Evolutionary conservation across 805 yeast species (phyloP), one percentile per base, ranked within the genome.

Genomic region (Debaryomyces tyrocola): DNA sequence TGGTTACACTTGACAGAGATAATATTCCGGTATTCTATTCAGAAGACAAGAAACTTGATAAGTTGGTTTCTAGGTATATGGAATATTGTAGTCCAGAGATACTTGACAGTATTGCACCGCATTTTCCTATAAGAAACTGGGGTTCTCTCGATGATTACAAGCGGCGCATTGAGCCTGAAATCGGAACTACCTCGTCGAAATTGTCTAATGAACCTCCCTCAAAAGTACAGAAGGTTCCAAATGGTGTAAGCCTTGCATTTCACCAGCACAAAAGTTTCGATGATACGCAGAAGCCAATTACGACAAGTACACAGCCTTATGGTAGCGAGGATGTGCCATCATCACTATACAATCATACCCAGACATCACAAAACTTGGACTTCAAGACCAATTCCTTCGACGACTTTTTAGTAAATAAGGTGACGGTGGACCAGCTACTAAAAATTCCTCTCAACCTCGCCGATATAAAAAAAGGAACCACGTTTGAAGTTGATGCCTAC

Each of bases 401-500:
- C 33, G 35, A 33, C 17, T 42, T 45, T 37, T 36, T 43, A 17
- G 40, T 49, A 18, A 42, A 39, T 21, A 41, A 41, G 27, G 35
- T 37, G 4, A 21, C 44, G 40, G 40, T 37, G 24, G 33, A 39
- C 20, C 49, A 43, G 38, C 21, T 56, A 9, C 12, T 35, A 11
- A 17, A 40, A 6, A 9, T 44, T 6, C 52, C 53, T 3, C 46
- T 44, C n/a, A 40, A 43, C 10, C 7, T 48, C 8, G 54, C 44
- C 17, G 55, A 48, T 5, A 49, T 50, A 14, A 39, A 41, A 4
- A 50, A 49, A 21, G 49, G 46, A 9, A 43, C 43, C 14, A 38
- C 49, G 3, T 63, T 52, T 45, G 59, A 56, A 37, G 41, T 60
- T 4, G 44, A 51, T 6, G 66, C 55, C 1, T 48, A 39, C 20